phyloP scores from a whole-genome alignment of 139 green algal species.

The Chlorella sp. region DNA sequence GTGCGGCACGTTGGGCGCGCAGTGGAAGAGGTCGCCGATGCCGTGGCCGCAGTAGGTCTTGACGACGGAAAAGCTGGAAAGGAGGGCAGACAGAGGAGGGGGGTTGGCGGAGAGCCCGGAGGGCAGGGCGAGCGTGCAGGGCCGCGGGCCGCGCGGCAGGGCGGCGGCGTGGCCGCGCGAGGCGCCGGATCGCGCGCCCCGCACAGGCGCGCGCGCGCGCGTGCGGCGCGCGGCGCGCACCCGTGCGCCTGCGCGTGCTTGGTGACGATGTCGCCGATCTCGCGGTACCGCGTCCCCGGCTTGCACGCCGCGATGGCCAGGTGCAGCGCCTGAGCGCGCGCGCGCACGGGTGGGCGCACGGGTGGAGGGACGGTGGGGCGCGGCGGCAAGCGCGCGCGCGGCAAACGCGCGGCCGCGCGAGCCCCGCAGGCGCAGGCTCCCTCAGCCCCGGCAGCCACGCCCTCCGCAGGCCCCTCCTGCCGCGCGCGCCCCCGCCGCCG shows the following conservation, averaged over 20 bases:
- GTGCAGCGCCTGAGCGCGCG: slow-evolving; percentile 75
- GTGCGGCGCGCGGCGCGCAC: slow-evolving; percentile 33
- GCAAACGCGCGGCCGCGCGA: too few relatives aligned
- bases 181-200: too few relatives aligned
- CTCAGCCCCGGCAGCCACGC: background rate
- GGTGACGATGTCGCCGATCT: slow-evolving; percentile 90
- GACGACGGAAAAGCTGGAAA: slow-evolving; percentile 77
- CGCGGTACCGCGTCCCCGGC: slow-evolving; percentile 88
- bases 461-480: background rate
- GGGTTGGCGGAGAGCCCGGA: too few relatives aligned
- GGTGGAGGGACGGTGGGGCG: too few relatives aligned
- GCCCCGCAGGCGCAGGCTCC: too few relatives aligned
- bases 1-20: slow-evolving; percentile 96
- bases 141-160: too few relatives aligned
- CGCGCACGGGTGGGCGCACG: too few relatives aligned
- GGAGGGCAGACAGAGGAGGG: background rate
- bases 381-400: too few relatives aligned
- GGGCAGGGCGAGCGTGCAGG: too few relatives aligned
- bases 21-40: slow-evolving; percentile 97
- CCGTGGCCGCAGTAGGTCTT: slow-evolving; percentile 97
- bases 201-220: too few relatives aligned
- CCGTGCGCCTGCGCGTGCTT: slow-evolving; percentile 63
- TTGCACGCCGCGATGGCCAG: slow-evolving; percentile 85
- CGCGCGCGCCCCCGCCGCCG: too few relatives aligned
- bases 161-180: too few relatives aligned